A percentile compares a stretch with the other conserved stretches of the same genome.
phyloP scores from a whole-genome alignment of 2,329 filamentous ascomycete genomes.

The Sporothrix euskadiensis region DNA sequence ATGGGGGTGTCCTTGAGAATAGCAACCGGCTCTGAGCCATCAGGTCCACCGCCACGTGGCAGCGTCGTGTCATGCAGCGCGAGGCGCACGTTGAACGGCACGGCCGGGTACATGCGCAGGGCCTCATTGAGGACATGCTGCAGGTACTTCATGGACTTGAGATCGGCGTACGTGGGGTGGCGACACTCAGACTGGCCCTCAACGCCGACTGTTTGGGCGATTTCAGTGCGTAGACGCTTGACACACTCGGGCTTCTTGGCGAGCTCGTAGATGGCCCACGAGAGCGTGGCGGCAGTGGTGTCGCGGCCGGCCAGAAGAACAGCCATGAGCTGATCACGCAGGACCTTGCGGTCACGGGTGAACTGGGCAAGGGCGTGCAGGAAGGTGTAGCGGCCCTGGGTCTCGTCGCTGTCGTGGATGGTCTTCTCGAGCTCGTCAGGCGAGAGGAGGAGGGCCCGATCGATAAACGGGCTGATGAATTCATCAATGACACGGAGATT shows the following conservation, averaged over 20 bases:
- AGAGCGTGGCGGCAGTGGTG: conserved; percentile 79
- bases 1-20: conserved; percentile 66
- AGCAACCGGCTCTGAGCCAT: conserved; percentile 62
- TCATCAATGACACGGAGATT: conserved; percentile 69
- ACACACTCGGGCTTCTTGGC: conserved; percentile 68
- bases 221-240: conserved; percentile 70
- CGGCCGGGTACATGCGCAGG: conserved; percentile 72
- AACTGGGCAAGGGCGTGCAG: conserved; percentile 80
- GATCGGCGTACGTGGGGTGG: conserved; percentile 71
- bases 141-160: conserved; percentile 87
- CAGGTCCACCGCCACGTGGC: conserved; percentile 67
- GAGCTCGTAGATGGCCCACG: conserved; percentile 82
- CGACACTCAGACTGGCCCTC: conserved; percentile 35
- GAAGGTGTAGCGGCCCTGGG: conserved; percentile 65
- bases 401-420: conserved; percentile 61
- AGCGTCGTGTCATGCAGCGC: conserved; percentile 73
- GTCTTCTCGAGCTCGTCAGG: conserved; percentile 72
- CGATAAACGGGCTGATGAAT: conserved; percentile 78
- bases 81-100: conserved; percentile 76
- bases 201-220: conserved; percentile 65
- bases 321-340: conserved; percentile 82
- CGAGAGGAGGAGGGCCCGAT: conserved; percentile 67
- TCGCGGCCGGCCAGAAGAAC: conserved; percentile 83
- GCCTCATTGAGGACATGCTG: conserved; percentile 73
- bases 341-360: conserved; percentile 68